These are phyloP conservation scores for Verticillium longisporum DNA, from an alignment of 2,329 filamentous ascomycete species.

Conservation along the genomic window DNA sequence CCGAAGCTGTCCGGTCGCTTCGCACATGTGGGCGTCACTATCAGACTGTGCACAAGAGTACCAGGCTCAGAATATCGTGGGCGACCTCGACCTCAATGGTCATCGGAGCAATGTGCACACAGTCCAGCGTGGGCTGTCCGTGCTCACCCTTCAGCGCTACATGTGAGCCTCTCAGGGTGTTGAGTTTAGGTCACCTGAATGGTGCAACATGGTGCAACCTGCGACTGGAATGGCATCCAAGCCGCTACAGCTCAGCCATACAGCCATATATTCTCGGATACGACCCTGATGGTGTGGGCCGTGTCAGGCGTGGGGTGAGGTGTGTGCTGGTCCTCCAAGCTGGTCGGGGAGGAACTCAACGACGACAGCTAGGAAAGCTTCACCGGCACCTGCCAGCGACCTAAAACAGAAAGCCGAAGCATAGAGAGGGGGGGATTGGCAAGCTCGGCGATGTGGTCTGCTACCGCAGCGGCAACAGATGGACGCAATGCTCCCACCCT, in stretches of 20 bases:
- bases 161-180: neutral
- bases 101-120: neutral
- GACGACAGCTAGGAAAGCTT: neutral
- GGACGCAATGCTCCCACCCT: neutral
- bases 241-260: neutral
- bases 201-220: neutral
- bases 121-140: too few species aligned
- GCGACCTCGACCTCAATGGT: neutral
- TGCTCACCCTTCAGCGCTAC: too few species aligned
- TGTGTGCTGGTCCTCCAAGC: neutral
- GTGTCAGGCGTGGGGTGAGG: neutral
- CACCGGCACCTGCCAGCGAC: neutral
- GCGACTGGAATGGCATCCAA: neutral
- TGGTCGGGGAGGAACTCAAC: neutral
- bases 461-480: neutral
- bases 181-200: neutral
- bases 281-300: neutral
- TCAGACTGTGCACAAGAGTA: neutral
- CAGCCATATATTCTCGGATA: neutral
- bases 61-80: neutral
- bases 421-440: neutral
- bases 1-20: neutral
- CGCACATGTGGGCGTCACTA: neutral
- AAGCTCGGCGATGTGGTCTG: neutral
- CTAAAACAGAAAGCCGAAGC: neutral